phyloP scores from a whole-genome alignment of 495 filamentous ascomycete genomes.

The Talaromyces wortmannii region DNA sequence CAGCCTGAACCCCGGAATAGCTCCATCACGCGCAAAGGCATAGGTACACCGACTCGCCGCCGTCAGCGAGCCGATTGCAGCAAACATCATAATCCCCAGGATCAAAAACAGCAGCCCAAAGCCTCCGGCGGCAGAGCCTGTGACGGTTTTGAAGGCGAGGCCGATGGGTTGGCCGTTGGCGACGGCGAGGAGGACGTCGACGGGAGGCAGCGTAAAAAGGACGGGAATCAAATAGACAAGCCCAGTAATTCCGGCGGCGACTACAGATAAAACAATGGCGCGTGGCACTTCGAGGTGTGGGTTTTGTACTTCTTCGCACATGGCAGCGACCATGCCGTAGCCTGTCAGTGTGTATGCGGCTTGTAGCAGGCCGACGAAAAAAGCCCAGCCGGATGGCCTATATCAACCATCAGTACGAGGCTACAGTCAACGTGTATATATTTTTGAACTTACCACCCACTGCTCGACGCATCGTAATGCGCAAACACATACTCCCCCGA shows the following conservation, averaged over 20 bases:
- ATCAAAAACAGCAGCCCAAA: constrained; percentile 69
- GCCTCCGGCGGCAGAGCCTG: constrained; percentile 45
- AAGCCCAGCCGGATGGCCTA: constrained; percentile 54
- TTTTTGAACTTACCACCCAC: constrained; percentile 40
- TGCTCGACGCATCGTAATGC: constrained; percentile 50
- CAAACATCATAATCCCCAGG: constrained; percentile 68
- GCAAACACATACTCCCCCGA: constrained; percentile 53
- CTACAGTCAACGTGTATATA: background rate
- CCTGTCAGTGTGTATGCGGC: constrained; percentile 55
- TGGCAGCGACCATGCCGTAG: constrained; percentile 50
- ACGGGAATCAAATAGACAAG: constrained; percentile 63
- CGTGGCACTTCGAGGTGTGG: constrained; percentile 59
- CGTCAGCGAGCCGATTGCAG: constrained; percentile 62
- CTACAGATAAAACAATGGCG: constrained; percentile 65
- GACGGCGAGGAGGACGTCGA: constrained; percentile 45
- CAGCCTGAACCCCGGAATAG: constrained; percentile 59
- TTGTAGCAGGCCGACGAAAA: constrained; percentile 56
- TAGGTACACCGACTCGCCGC: constrained; percentile 71
- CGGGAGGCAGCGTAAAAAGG: constrained; percentile 56
- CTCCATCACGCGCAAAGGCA: constrained; percentile 61
- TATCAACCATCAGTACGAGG: background rate
- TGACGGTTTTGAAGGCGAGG: constrained; percentile 25
- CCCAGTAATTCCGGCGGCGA: constrained; percentile 61
- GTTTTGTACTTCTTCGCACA: constrained; percentile 66
- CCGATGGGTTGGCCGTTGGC: constrained; percentile 48